These are phyloP conservation scores for Herpomyces periplanetae DNA, from an alignment of 2,329 filamentous ascomycete genomes.

Conservation along the genomic window DNA sequence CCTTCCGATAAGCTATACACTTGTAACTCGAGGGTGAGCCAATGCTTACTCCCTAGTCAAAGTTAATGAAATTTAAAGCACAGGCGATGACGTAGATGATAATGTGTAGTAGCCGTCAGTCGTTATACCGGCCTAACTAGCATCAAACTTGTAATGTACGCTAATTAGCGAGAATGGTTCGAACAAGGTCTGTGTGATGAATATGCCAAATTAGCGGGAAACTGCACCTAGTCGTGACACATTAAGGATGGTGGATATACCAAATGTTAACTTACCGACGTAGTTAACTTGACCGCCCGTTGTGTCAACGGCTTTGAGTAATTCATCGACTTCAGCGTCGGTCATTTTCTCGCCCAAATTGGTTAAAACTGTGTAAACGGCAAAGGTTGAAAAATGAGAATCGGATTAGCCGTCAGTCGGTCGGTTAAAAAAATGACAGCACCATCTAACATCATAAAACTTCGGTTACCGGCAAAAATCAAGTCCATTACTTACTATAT, in stretches of 20 bases:
- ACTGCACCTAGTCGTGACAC: slow-evolving; percentile 1
- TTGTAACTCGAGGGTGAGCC: no score
- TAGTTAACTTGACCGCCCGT: slow-evolving; percentile 93
- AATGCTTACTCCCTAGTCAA: no score
- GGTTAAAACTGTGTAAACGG: slow-evolving; percentile 34
- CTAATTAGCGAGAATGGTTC: slow-evolving; percentile 53
- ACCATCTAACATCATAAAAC: background rate
- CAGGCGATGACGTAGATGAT: no score
- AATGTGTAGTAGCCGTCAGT: no score
- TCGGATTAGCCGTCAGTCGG: no score
- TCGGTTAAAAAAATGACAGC: no score
- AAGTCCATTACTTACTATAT: slow-evolving; percentile 16
- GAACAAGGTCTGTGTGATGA: slow-evolving; percentile 23
- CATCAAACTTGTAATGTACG: no score
- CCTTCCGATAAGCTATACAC: no score
- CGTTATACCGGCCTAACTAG: no score
- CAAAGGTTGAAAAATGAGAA: background rate
- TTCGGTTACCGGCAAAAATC: background rate
- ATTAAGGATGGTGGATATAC: slow-evolving; percentile 1
- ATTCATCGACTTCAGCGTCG: slow-evolving; percentile 89
- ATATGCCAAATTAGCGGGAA: slow-evolving; percentile 3
- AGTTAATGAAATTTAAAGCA: no score
- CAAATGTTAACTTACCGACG: slow-evolving; percentile 20
- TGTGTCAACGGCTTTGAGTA: slow-evolving; percentile 89
- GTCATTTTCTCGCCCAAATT: slow-evolving; percentile 98